phyloP scores from a whole-genome alignment of 2,329 filamentous ascomycete genomes.

The Paecilomyces variotii region DNA sequence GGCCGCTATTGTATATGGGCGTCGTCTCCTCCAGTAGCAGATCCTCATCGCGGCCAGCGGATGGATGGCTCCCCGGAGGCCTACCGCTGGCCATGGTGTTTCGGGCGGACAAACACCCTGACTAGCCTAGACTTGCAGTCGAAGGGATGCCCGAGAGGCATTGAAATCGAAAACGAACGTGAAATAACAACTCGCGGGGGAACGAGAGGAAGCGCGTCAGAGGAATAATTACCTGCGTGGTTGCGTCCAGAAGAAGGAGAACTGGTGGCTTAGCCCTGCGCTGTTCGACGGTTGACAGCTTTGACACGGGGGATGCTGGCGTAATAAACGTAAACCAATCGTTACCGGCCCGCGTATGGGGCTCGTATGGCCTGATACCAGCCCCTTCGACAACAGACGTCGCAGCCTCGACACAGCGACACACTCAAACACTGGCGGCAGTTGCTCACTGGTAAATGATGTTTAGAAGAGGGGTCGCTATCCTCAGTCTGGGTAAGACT shows the following conservation, averaged over 20 bases:
- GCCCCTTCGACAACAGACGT: not conserved
- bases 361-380: not conserved
- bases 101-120: constrained; percentile 28
- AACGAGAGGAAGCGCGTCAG: constrained; percentile 4
- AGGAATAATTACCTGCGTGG: not conserved
- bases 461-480: not conserved
- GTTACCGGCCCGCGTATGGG: not conserved
- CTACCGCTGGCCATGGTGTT: constrained; percentile 44
- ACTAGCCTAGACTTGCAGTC: constrained; percentile 14
- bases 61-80: constrained; percentile 44
- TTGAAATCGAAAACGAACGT: constrained; percentile 18
- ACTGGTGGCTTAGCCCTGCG: not conserved
- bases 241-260: not conserved
- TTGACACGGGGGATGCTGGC: not conserved
- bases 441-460: not conserved
- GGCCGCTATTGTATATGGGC: constrained; percentile 60
- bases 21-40: constrained; percentile 35
- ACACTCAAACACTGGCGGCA: not conserved
- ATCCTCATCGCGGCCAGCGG: constrained; percentile 36
- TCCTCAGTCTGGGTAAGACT: not conserved
- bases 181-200: constrained; percentile 3
- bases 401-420: not conserved
- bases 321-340: not conserved
- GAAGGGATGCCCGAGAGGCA: constrained; percentile 28
- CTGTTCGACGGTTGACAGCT: not conserved